Conservation (phyloP, 1,284 basidiomycete species). For the Wallemia hederae region DNA sequence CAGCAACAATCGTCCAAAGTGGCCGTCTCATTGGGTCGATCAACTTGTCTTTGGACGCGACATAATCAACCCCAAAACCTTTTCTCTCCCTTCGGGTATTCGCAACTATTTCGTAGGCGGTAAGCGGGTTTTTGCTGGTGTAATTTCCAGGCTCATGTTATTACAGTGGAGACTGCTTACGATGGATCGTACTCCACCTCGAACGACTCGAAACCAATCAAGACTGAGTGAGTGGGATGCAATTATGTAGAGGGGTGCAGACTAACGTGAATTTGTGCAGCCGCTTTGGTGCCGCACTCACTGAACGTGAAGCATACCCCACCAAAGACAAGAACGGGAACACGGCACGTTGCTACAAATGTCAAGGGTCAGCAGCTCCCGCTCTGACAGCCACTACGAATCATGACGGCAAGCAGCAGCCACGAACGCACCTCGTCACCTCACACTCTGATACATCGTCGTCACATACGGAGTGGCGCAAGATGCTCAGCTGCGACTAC, state of each 20-base stretch:
- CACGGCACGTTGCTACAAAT: constrained; percentile 62
- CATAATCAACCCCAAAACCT: background rate
- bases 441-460: constrained; percentile 7
- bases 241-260: background rate
- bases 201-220: constrained; percentile 44
- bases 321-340: constrained; percentile 57
- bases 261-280: constrained; percentile 19
- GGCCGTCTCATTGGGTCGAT: constrained; percentile 5
- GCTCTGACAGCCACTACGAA: background rate
- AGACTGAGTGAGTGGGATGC: constrained; percentile 26
- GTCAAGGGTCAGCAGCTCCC: constrained; percentile 44
- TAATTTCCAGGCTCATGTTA: too few relatives aligned
- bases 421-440: background rate
- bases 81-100: background rate
- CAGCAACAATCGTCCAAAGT: constrained; percentile 8
- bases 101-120: background rate
- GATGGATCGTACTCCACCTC: constrained; percentile 48
- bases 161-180: constrained; percentile 34
- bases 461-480: constrained; percentile 13
- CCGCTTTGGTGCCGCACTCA: constrained; percentile 49
- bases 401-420: constrained; percentile 2
- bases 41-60: background rate
- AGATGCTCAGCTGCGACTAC: constrained; percentile 78
- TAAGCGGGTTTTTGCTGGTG: background rate
- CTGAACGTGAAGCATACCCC: constrained; percentile 69